phyloP scores from a whole-genome alignment of 306 rosid species.

The Astragalus membranaceus region DNA sequence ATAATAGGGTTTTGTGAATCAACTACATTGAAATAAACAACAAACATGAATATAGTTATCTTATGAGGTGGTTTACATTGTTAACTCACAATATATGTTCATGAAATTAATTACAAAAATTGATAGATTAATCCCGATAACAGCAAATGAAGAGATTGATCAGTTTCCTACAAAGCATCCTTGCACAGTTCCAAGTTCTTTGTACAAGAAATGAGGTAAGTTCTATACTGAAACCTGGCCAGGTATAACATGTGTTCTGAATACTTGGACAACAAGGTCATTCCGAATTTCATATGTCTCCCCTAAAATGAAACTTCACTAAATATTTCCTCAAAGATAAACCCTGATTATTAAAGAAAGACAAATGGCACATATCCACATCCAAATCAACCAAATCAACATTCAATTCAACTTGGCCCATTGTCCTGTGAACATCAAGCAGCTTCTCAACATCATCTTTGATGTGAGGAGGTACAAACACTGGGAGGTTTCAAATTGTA shows the following conservation, averaged over 20 bases:
- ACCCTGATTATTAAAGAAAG: slow-evolving; percentile 1
- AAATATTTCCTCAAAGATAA: slow-evolving; percentile 18
- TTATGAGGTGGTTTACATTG: too few relatives aligned
- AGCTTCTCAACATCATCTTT: slow-evolving; percentile 84
- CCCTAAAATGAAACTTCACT: slow-evolving; percentile 46
- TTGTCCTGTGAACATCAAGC: slow-evolving; percentile 67
- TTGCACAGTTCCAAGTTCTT: too few relatives aligned
- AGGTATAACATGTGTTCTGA: slow-evolving; percentile 80
- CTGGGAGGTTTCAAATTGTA: slow-evolving; percentile 77
- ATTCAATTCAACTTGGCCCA: slow-evolving; percentile 82
- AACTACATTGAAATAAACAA: too few relatives aligned
- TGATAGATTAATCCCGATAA: too few relatives aligned
- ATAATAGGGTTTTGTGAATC: too few relatives aligned
- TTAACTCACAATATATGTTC: too few relatives aligned
- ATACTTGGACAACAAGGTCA: slow-evolving; percentile 89
- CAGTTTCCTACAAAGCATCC: not conserved
- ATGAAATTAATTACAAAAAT: too few relatives aligned
- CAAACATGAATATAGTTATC: too few relatives aligned
- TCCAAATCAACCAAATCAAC: slow-evolving; percentile 82
- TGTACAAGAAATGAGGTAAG: not conserved
- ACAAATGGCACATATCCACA: slow-evolving; percentile 53
- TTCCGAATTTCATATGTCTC: slow-evolving; percentile 86
- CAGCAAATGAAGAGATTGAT: too few relatives aligned
- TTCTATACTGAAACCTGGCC: slow-evolving; percentile 59
- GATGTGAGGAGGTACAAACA: slow-evolving; percentile 87